phyloP scores from a whole-genome alignment of 805 yeast species.

The Wickerhamomyces silvicola region DNA sequence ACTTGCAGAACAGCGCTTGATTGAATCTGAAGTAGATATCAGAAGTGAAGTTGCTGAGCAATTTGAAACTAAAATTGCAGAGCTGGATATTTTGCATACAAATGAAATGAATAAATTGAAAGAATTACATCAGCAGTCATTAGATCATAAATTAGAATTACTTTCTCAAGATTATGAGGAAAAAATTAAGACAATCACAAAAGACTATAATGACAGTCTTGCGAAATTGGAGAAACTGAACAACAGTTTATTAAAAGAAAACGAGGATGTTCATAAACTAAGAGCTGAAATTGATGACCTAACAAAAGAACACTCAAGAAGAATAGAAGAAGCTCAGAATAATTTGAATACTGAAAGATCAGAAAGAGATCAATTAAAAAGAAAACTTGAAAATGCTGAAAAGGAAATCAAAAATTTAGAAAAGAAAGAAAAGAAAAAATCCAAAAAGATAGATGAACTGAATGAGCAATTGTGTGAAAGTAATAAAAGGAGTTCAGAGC shows the following conservation, averaged over 20 bases:
- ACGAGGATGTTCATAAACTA: background rate
- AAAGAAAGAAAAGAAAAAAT: conserved; percentile 12
- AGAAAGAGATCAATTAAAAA: conserved; percentile 1
- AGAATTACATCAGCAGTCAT: conserved; percentile 19
- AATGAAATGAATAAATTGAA: conserved; percentile 27
- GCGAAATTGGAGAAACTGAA: background rate
- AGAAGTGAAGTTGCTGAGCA: conserved; percentile 26
- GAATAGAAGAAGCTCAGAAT: conserved; percentile 1
- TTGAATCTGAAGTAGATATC: conserved; percentile 22
- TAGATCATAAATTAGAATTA: conserved; percentile 26
- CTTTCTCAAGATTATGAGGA: conserved; percentile 28
- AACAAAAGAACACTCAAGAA: conserved; percentile 1
- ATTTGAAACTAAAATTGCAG: conserved; percentile 30
- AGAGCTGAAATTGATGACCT: conserved; percentile 2
- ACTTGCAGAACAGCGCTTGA: conserved; percentile 11
- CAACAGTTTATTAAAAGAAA: background rate
- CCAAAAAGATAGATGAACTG: conserved; percentile 10
- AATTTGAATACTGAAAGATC: background rate
- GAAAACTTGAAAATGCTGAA: conserved; percentile 6
- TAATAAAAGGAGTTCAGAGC: conserved; percentile 15
- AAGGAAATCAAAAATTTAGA: conserved; percentile 8
- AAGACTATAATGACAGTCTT: background rate
- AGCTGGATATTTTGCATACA: conserved; percentile 29
- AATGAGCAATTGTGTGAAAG: conserved; percentile 2
- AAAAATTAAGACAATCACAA: conserved; percentile 11